Evolutionary conservation across 805 yeast genomes (phyloP), one percentile per base, ranked within the genome.

Genomic region (Cyberlindnera subsufficiens): DNA sequence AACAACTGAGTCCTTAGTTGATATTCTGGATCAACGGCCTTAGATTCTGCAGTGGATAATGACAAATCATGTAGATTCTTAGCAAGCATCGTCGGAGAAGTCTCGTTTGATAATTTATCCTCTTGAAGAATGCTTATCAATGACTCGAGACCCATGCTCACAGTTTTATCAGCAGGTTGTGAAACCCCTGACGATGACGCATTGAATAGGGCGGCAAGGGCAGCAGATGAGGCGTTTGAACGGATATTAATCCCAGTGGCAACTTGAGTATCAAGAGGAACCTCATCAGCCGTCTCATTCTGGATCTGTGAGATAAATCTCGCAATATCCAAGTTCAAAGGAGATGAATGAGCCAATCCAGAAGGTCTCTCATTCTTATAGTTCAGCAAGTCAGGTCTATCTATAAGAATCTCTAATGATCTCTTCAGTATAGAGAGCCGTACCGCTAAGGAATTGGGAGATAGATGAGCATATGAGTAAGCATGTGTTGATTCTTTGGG

Each of bases 401-500:
- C 60, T 40, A 81, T 67, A 32, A 87, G 64, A 34, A 86, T 82
- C 58, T 86, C 88, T 41, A 87, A 63, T 6, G 95, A 83, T 51
- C 93, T 66, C 56, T 81, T 85, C 52, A 87, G 66, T 14, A 86
- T 89, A 42, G 80, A 80, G 46, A 87, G 63, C 43, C 96, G 68
- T 38, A 86, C 74, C 0, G 93, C 86, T 43, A 87, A 62, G 1
- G 95, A 82, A 57, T 85, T 84, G 9, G 90, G 93, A 1, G 91
- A 81, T 43, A 86, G 65, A 42, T 84, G 86, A 3, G 93, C 87
- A 59, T 87, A 87, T 0, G 95, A 86, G 57, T 84, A 87, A 2
- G 95, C 84, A 58, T 85, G 90, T 1, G 93, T 77, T 11, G 93
- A 84, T 52, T 84, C 89, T 20, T 80, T 78, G 5, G 91, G 88